These are phyloP conservation scores for Orbilia ellipsospora DNA, from an alignment of 2,329 filamentous ascomycete genomes.

Conservation along the genomic window DNA sequence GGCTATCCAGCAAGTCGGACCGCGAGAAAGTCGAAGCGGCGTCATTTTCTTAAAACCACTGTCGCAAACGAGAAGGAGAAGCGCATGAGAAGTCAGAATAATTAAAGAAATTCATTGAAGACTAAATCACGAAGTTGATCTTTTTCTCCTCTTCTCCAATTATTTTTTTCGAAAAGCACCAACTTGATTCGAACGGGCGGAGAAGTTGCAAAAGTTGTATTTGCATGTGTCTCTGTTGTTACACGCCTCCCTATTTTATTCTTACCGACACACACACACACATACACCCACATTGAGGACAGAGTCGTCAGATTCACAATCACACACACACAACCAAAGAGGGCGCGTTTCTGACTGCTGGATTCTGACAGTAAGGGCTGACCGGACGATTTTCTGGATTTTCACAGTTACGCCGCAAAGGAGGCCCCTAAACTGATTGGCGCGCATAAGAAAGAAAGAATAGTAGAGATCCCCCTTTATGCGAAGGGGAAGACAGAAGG, in stretches of 20 bases:
- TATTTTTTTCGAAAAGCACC: conserved; percentile 11
- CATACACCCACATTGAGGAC: conserved; percentile 16
- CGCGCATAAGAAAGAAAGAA: background rate
- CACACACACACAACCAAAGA: background rate
- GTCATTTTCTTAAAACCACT: conserved; percentile 41
- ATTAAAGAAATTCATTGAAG: conserved; percentile 14
- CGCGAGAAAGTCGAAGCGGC: conserved; percentile 51
- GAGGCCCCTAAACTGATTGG: conserved; percentile 32
- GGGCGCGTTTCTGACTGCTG: conserved; percentile 52
- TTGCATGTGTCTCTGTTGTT: conserved; percentile 40
- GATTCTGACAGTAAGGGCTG: conserved; percentile 43
- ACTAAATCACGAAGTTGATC: conserved; percentile 23
- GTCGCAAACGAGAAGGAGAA: conserved; percentile 46
- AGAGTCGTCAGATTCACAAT: conserved; percentile 52
- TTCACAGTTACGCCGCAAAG: conserved; percentile 25
- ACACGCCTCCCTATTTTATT: conserved; percentile 53
- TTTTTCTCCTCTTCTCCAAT: conserved; percentile 13
- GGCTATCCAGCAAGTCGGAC: conserved; percentile 53
- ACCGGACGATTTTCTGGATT: conserved; percentile 26
- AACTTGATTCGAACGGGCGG: conserved; percentile 13
- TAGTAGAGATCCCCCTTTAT: conserved; percentile 6
- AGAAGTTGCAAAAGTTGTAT: no score
- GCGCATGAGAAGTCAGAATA: conserved; percentile 22
- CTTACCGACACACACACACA: conserved; percentile 26
- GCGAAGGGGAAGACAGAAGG: conserved; percentile 17